Conservation (phyloP, 169 alveolate genomes). For the Cytauxzoon felis region DNA sequence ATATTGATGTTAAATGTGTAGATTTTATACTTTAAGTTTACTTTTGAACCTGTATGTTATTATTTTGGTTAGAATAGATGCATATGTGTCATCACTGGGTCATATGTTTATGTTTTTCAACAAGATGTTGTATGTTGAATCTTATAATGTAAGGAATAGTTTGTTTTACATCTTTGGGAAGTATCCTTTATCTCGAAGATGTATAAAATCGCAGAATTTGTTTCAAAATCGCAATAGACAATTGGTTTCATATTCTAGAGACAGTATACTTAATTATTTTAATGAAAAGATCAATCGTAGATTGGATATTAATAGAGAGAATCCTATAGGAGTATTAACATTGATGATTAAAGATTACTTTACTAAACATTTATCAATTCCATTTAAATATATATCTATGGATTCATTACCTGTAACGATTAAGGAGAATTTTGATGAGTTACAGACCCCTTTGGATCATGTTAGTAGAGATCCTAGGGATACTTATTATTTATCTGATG, state of each 20-base stretch:
- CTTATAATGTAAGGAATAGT: too few species aligned
- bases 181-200: too few species aligned
- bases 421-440: slow-evolving; percentile 81
- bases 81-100: too few species aligned
- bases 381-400: slow-evolving; percentile 12
- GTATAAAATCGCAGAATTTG: neutral
- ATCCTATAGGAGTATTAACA: slow-evolving; percentile 43
- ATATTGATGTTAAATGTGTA: too few species aligned
- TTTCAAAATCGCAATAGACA: neutral
- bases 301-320: slow-evolving; percentile 16
- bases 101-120: too few species aligned
- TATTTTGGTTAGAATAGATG: too few species aligned
- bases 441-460: slow-evolving; percentile 85
- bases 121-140: too few species aligned
- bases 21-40: too few species aligned
- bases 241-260: neutral
- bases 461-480: slow-evolving; percentile 82
- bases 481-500: slow-evolving; percentile 76
- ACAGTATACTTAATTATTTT: slow-evolving; percentile 29
- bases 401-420: slow-evolving; percentile 35
- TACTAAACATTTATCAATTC: neutral
- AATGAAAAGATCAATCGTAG: slow-evolving; percentile 21
- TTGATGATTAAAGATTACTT: slow-evolving; percentile 37
- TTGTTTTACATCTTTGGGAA: too few species aligned
- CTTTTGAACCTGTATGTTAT: too few species aligned